phyloP scores from a whole-genome alignment of 345 rosid species.

The Corchorus capsularis region DNA sequence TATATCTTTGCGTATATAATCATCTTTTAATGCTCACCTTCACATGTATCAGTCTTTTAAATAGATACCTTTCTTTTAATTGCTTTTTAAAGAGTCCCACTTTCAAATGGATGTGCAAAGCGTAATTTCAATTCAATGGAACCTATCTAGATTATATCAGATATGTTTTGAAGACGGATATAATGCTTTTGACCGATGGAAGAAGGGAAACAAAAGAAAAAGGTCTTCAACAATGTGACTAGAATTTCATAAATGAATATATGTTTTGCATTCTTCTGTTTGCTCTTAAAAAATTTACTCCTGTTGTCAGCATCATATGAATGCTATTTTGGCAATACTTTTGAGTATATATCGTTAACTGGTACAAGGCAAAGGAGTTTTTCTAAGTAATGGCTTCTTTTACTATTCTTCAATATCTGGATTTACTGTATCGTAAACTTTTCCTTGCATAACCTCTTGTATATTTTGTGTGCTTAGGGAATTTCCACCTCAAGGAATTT shows the following conservation, averaged over 20 bases:
- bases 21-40: too few species aligned
- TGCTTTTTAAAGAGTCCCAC: too few species aligned
- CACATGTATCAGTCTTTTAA: too few species aligned
- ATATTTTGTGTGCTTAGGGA: conserved; percentile 44
- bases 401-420: neutral
- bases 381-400: neutral
- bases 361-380: neutral
- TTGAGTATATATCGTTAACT: neutral
- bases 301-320: neutral
- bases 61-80: too few species aligned
- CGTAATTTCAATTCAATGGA: neutral
- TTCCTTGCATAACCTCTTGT: conserved; percentile 16
- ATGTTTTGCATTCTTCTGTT: neutral
- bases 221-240: neutral
- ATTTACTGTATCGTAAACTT: neutral
- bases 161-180: neutral
- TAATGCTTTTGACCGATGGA: conserved; percentile 3
- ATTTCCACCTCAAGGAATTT: conserved; percentile 70
- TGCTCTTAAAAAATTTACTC: neutral
- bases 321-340: neutral
- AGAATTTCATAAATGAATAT: conserved; percentile 1
- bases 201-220: neutral
- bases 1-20: too few species aligned
- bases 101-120: too few species aligned
- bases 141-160: neutral